Evolutionary conservation across 2,329 filamentous ascomycete genomes (phyloP), one percentile per base, ranked within the genome.

Genomic region (Paramyrothecium sp.): DNA sequence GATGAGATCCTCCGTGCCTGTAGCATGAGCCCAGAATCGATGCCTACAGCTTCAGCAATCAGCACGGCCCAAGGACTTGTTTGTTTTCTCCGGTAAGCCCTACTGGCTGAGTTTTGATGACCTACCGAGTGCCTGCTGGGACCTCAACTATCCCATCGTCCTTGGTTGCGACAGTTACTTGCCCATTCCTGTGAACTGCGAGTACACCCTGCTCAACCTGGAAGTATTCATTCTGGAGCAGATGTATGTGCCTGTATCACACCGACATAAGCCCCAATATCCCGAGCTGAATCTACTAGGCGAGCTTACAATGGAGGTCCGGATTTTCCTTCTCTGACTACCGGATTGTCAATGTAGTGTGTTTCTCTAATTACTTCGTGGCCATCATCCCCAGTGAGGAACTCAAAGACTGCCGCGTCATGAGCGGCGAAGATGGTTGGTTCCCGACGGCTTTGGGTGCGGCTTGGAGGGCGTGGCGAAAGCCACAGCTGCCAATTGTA

Each of bases 231-330:
- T 60, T 58, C 26, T 64, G 62, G 12, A 30, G 13, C 16, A 58
- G 50, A 34, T 64, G 62, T 20, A 64, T 59, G 44, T 63, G 62
- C n/a, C 62, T 64, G 58, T 56, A 19, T 54, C 56, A 51, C 60
- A 38, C 13, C 56, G 50, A 20, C 51, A 21, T 8, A 8, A 49
- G 11, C 3, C 5, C 7, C 12, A 22, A 49, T 7, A 21, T 5
- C 3, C 16, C 16, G 7, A n/a, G 17, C 5, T 21, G 7, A 49
- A 10, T 21, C 7, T 17, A 20, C 17, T n/a, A 46, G 17, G 16
- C 19, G 7, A 3, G 47, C 47, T 49, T 49, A 22, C 47, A 49
- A n/a, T 49, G 47, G 20, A 13, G 17, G 47, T 5, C 47, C 47
- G 20, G 47, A 49, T 7, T 20, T 16, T 8, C 47, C 17, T 3